These are phyloP conservation scores for Talaromyces sp. DNA, from an alignment of 2,329 filamentous ascomycete genomes.

Conservation along the genomic window DNA sequence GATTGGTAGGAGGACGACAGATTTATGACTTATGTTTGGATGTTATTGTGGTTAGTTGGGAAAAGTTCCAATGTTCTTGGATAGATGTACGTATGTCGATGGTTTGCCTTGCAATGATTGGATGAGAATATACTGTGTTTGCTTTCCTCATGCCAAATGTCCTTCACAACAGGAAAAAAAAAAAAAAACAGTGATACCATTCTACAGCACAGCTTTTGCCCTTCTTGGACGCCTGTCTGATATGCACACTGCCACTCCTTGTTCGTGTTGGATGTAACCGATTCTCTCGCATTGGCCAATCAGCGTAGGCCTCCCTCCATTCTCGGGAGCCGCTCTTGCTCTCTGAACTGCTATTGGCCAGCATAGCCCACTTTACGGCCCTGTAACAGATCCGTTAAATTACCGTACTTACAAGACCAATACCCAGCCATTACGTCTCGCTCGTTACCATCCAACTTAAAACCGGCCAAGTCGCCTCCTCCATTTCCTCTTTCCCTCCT, in stretches of 20 bases:
- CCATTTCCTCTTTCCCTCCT: background rate
- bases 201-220: background rate
- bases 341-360: background rate
- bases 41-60: background rate
- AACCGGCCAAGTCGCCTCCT: slow-evolving; percentile 13
- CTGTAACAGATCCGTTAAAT: slow-evolving; percentile 5
- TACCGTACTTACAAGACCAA: background rate
- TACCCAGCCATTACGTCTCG: background rate
- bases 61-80: background rate
- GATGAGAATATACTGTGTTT: background rate
- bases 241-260: slow-evolving; percentile 10
- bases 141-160: background rate
- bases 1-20: slow-evolving; percentile 34
- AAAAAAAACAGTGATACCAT: background rate
- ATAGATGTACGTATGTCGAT: background rate
- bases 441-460: slow-evolving; percentile 1
- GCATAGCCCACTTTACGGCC: background rate
- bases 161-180: background rate
- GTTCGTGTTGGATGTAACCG: background rate
- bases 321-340: background rate
- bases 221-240: background rate
- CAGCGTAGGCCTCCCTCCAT: background rate
- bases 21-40: background rate
- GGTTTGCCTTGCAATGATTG: background rate
- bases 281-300: slow-evolving; percentile 10